Conservation (phyloP, 148 eudicot genomes). For the Hydrangea macrophylla region DNA sequence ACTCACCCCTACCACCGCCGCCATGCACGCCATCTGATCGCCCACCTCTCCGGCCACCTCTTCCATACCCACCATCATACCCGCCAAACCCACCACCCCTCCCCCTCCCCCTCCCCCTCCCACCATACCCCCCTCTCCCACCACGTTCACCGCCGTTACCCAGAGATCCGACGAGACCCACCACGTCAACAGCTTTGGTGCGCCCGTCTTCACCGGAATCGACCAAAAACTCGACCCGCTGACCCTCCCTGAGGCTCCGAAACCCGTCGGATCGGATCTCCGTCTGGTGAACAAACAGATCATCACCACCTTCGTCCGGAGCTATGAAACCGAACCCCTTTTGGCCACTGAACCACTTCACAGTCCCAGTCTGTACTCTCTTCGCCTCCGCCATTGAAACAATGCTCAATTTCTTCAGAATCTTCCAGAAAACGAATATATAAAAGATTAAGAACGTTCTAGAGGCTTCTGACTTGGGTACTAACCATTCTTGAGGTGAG, state of each 20-base stretch:
- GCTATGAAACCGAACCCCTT: slow-evolving; percentile 69
- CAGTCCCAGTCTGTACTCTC: slow-evolving; percentile 39
- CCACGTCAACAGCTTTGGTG: slow-evolving; percentile 53
- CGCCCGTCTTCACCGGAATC: slow-evolving; percentile 50
- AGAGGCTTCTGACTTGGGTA: not conserved
- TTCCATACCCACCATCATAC: slow-evolving; percentile 1
- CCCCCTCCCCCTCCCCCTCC: slow-evolving; percentile 8
- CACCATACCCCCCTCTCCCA: not conserved
- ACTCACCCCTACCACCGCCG: slow-evolving; percentile 24
- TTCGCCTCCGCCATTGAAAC: slow-evolving; percentile 22
- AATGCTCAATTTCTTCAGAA: no score
- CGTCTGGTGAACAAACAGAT: slow-evolving; percentile 67
- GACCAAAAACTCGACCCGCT: slow-evolving; percentile 49
- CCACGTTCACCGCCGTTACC: slow-evolving; percentile 10
- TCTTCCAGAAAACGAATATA: no score
- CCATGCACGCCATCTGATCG: not conserved
- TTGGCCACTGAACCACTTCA: slow-evolving; percentile 70
- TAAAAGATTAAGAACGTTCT: not conserved
- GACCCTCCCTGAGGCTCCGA: slow-evolving; percentile 56
- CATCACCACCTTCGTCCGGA: slow-evolving; percentile 50
- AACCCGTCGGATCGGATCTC: slow-evolving; percentile 60
- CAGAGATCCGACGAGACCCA: slow-evolving; percentile 9
- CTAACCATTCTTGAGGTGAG: no score
- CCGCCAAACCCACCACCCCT: slow-evolving; percentile 1
- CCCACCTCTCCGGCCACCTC: not conserved